These are phyloP conservation scores for Ascocoryne sarcoides DNA, from an alignment of 2,329 filamentous ascomycete species.

Conservation along the genomic window DNA sequence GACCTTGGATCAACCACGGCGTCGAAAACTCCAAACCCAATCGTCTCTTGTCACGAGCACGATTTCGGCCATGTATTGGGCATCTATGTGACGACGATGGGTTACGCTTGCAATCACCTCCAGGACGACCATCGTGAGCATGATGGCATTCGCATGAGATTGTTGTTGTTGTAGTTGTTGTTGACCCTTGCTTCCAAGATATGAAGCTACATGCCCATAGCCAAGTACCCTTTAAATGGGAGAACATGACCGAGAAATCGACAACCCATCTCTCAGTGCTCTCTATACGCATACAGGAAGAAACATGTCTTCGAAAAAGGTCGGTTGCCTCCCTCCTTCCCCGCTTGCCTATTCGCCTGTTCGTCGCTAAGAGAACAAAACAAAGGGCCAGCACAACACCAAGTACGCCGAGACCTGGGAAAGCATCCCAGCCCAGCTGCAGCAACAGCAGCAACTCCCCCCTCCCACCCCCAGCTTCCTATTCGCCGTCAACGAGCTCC, in stretches of 20 bases:
- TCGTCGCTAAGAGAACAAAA: too few species aligned
- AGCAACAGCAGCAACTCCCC: background rate
- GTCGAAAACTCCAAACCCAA: background rate
- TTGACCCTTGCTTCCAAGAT: background rate
- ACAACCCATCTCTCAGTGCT: background rate
- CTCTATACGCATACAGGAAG: background rate
- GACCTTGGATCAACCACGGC: background rate
- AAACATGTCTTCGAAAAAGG: background rate
- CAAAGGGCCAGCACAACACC: too few species aligned
- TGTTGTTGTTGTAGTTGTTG: background rate
- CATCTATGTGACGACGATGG: background rate
- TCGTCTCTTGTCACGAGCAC: background rate
- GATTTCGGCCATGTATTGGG: background rate
- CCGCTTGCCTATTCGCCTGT: too few species aligned
- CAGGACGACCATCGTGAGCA: background rate
- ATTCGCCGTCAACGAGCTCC: constrained; percentile 33
- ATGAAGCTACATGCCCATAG: background rate
- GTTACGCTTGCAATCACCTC: background rate
- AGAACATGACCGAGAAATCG: background rate
- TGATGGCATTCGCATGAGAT: background rate
- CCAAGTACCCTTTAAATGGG: background rate
- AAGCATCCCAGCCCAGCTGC: too few species aligned
- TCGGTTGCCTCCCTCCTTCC: background rate
- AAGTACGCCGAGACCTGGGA: too few species aligned
- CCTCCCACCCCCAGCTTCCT: constrained; percentile 26